Percentiles rank a stretch among this genome's conserved stretches.
Conservation (phyloP, 257 asterid species). For the Coffea eugenioides region DNA sequence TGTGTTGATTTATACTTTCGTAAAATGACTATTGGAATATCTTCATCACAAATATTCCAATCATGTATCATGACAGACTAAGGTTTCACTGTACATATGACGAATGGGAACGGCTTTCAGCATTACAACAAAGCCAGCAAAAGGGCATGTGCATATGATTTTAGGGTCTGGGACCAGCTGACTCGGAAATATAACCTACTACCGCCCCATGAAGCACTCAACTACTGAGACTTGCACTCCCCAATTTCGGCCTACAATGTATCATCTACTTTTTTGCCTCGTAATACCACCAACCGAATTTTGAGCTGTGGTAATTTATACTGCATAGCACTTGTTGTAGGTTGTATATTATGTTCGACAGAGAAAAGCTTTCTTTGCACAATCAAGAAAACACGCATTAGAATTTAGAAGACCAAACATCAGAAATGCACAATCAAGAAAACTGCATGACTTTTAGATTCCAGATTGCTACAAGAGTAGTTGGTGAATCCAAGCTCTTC, state of each 20-base stretch:
- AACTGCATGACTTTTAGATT: not conserved
- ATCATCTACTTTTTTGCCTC: slow-evolving; percentile 10
- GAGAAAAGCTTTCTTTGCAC: not conserved
- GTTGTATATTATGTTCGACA: not conserved
- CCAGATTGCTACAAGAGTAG: not conserved
- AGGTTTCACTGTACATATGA: not conserved
- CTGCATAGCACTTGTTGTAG: not conserved
- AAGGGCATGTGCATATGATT: slow-evolving; percentile 26
- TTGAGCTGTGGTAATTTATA: slow-evolving; percentile 9
- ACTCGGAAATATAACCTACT: slow-evolving; percentile 22
- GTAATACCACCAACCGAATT: slow-evolving; percentile 16
- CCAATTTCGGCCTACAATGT: not conserved
- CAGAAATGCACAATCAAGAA: not conserved
- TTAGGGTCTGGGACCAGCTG: slow-evolving; percentile 27
- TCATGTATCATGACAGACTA: slow-evolving; percentile 10
- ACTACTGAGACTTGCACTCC: slow-evolving; percentile 5
- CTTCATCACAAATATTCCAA: not conserved
- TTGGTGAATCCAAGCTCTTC: not conserved
- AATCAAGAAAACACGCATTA: not conserved
- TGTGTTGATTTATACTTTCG: not conserved
- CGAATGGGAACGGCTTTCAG: not conserved
- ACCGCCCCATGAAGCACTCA: slow-evolving; percentile 4
- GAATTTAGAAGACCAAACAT: not conserved
- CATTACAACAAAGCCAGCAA: slow-evolving; percentile 12
- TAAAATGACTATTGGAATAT: not conserved